Percentiles rank a stretch among this genome's conserved stretches.
These are phyloP conservation scores for Dorcoceras hygrometricum DNA, from an alignment of 257 asterid genomes.

Conservation along the genomic window DNA sequence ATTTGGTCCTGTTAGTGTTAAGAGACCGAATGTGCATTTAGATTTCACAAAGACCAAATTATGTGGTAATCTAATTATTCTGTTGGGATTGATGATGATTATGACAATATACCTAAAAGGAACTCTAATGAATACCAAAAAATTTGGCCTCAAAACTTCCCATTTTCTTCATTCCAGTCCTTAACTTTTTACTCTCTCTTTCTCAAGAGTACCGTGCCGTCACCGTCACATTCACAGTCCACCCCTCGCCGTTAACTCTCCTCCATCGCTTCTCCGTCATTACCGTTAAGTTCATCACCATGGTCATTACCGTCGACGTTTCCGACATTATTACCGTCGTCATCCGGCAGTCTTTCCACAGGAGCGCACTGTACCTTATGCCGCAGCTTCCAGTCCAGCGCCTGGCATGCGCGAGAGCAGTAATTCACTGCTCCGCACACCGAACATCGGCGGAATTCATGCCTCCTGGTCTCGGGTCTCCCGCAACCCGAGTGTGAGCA, in stretches of 20 bases:
- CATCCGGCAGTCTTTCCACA: constrained; percentile 18
- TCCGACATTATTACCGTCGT: background rate
- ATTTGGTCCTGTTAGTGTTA: constrained; percentile 28
- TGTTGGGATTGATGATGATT: no score
- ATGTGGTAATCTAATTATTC: no score
- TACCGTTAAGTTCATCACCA: background rate
- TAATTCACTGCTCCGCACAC: constrained; percentile 26
- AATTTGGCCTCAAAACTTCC: constrained; percentile 19
- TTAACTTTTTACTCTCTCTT: constrained; percentile 13
- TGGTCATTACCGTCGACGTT: background rate
- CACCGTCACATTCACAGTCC: constrained; percentile 24
- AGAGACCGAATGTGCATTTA: no score
- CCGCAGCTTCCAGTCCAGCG: constrained; percentile 32
- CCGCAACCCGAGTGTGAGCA: constrained; percentile 24
- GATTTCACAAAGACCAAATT: no score
- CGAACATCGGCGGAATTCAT: constrained; percentile 25
- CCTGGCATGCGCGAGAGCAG: constrained; percentile 35
- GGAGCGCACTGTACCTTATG: constrained; percentile 29
- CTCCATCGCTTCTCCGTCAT: constrained; percentile 12
- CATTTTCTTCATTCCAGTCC: constrained; percentile 8
- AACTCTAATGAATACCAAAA: constrained; percentile 18
- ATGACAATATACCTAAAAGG: background rate
- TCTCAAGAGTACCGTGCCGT: constrained; percentile 25
- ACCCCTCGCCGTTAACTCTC: constrained; percentile 7
- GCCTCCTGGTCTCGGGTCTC: constrained; percentile 23